Base-by-base conservation (phyloP, 2,329 filamentous ascomycete species). In the Helotiales sp. region DNA sequence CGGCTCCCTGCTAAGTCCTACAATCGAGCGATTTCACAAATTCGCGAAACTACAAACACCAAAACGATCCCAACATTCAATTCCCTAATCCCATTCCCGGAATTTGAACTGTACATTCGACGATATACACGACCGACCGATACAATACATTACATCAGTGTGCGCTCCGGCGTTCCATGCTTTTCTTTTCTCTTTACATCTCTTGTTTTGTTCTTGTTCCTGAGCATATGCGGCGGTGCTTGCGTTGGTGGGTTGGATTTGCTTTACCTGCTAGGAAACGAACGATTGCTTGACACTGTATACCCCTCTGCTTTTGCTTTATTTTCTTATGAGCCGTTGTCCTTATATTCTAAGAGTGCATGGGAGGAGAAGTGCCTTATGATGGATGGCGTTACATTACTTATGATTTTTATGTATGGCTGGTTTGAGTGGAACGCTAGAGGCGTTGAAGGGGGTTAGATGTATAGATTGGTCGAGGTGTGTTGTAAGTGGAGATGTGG, bases 261-360 rank as follows among this genome's bases (percentile, higher is more conserved):
- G 22, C 12, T n/a, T n/a, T n/a, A n/a, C n/a, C n/a, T n/a, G n/a
- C n/a, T n/a, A n/a, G n/a, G n/a, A n/a, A n/a, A n/a, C n/a, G n/a
- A n/a, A n/a, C n/a, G n/a, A n/a, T n/a, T n/a, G n/a, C n/a, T n/a
- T 24, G 22, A 15, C 5, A 25, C 19, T 44, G 40, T 44, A 44
- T 44, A 44, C 40, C 40, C 40, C 40, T 44, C 22, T 44, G 40
- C 31, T 34, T 51, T 51, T 51, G 30, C 22, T 51, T 51, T 30
- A 29, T 24, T 47, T 48, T 4, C 19, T 15, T 12, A 10, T 31
- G 3, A 4, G 4, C 31, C 10, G 15, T 48, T 31, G 7, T 49
- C 8, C 15, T 44, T 3, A 10, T 24, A 15, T 44, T 25, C 13
- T 2, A 10, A 4, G 40, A 24, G 6, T 15, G 10, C 17, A 19